Evolutionary conservation across 768 basidiomycete species (phyloP).

Genomic region (Hemileccinum rubropunctum): DNA sequence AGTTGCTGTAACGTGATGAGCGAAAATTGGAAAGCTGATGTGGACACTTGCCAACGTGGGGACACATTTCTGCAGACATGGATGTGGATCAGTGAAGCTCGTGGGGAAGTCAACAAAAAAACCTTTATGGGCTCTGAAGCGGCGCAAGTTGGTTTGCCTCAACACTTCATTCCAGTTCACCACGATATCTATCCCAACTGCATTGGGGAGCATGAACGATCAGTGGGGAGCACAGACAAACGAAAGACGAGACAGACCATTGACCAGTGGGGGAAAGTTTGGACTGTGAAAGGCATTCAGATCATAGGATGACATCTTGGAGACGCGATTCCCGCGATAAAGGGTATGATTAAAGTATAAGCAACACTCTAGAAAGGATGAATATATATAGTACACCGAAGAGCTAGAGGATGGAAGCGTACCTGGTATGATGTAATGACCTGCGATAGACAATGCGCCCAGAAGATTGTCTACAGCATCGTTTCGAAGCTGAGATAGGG

Average conservation of each 20-base stretch:
- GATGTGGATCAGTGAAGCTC: slow-evolving; percentile 10
- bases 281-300: slow-evolving; percentile 83
- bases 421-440: slow-evolving; percentile 92
- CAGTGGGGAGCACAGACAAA: neutral
- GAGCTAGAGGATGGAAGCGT: slow-evolving; percentile 8
- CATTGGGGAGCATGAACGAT: slow-evolving; percentile 4
- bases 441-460: slow-evolving; percentile 85
- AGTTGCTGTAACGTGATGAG: slow-evolving; percentile 50
- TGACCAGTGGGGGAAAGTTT: slow-evolving; percentile 78
- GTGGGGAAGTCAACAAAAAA: neutral
- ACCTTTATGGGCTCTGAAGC: slow-evolving; percentile 84
- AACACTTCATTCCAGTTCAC: slow-evolving; percentile 90
- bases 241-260: slow-evolving; percentile 44
- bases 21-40: neutral
- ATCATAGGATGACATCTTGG: slow-evolving; percentile 79
- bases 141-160: slow-evolving; percentile 72
- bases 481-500: slow-evolving; percentile 86
- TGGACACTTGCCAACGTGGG: slow-evolving; percentile 66
- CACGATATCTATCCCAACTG: slow-evolving; percentile 86
- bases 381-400: neutral
- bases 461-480: slow-evolving; percentile 93
- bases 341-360: slow-evolving; percentile 90
- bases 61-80: slow-evolving; percentile 60
- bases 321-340: slow-evolving; percentile 82
- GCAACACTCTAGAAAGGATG: slow-evolving; percentile 60